phyloP scores from a whole-genome alignment of 2,329 filamentous ascomycete genomes.

The Penicillium sp. region DNA sequence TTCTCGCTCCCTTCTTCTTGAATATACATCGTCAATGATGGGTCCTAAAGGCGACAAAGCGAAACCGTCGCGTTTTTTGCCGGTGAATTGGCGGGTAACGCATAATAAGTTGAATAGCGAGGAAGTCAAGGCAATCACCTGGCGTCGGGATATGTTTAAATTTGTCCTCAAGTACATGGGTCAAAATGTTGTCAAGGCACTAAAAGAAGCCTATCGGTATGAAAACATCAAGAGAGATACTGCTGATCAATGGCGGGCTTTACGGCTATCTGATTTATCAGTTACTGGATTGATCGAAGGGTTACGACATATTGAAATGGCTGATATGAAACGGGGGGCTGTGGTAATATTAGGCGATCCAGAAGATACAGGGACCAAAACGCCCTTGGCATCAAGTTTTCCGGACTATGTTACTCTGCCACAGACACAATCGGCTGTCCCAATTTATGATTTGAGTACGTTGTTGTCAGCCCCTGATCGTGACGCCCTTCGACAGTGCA shows the following conservation, averaged over 20 bases:
- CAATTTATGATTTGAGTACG: slow-evolving; percentile 34
- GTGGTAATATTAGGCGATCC: slow-evolving; percentile 8
- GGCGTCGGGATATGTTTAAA: slow-evolving; percentile 47
- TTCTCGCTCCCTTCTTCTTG: neutral
- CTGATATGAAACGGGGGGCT: slow-evolving; percentile 9
- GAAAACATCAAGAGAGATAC: slow-evolving; percentile 1
- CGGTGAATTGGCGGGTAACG: neutral
- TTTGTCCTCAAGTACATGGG: slow-evolving; percentile 38
- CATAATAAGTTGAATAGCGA: slow-evolving; percentile 18
- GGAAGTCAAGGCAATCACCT: slow-evolving; percentile 34
- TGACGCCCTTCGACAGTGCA: slow-evolving; percentile 23
- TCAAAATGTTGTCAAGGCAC: slow-evolving; percentile 29
- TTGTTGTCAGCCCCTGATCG: slow-evolving; percentile 30
- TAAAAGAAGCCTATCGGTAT: slow-evolving; percentile 30
- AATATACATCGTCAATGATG: neutral
- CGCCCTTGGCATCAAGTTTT: slow-evolving; percentile 10
- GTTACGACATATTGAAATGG: slow-evolving; percentile 7
- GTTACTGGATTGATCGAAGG: slow-evolving; percentile 1
- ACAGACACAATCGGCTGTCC: slow-evolving; percentile 27
- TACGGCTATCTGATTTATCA: slow-evolving; percentile 1
- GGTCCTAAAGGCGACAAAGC: neutral
- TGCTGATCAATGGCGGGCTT: slow-evolving; percentile 5
- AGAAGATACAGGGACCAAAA: neutral
- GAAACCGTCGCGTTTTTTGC: neutral
- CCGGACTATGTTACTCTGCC: slow-evolving; percentile 30